phyloP scores from a whole-genome alignment of 768 basidiomycete species.

The Erythrobasidium yunnanense region DNA sequence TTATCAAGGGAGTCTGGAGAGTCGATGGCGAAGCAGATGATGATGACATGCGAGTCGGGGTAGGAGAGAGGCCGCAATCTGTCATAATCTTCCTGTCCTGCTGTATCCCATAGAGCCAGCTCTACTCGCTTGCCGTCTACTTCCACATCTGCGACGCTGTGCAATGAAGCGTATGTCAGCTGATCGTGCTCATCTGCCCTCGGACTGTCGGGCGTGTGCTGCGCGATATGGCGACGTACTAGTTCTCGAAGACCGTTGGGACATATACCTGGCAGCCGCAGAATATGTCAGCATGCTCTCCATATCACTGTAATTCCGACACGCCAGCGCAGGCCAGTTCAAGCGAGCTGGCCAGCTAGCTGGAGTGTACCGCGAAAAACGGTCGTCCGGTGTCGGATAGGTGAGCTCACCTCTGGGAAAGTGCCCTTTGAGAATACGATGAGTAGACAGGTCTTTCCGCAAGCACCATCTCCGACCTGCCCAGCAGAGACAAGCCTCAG shows the following conservation, averaged over 20 bases:
- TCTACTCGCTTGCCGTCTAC: conserved; percentile 98
- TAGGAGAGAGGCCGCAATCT: conserved; percentile 94
- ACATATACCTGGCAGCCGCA: conserved; percentile 95
- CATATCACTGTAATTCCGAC: no score
- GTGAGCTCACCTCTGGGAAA: conserved; percentile 66
- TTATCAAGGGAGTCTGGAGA: conserved; percentile 96
- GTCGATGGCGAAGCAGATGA: conserved; percentile 98
- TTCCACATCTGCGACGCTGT: conserved; percentile 81
- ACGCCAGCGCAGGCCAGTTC: no score
- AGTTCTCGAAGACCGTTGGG: conserved; percentile 99
- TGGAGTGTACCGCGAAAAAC: no score
- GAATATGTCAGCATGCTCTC: no score
- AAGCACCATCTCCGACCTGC: conserved; percentile 60
- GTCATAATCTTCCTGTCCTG: conserved; percentile 98
- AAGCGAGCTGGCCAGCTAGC: no score
- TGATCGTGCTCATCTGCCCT: no score
- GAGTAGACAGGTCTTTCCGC: conserved; percentile 68
- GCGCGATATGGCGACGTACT: conserved; percentile 39
- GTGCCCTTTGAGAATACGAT: conserved; percentile 95
- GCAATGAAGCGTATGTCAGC: not conserved
- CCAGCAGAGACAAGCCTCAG: not conserved
- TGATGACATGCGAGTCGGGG: conserved; percentile 98
- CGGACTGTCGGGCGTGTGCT: not conserved
- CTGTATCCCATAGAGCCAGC: conserved; percentile 98
- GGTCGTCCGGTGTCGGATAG: no score